Evolutionary conservation across 202 grass and related monocot species (phyloP), one percentile per base, ranked within the genome.

Genomic region (Alloteropsis angusta): DNA sequence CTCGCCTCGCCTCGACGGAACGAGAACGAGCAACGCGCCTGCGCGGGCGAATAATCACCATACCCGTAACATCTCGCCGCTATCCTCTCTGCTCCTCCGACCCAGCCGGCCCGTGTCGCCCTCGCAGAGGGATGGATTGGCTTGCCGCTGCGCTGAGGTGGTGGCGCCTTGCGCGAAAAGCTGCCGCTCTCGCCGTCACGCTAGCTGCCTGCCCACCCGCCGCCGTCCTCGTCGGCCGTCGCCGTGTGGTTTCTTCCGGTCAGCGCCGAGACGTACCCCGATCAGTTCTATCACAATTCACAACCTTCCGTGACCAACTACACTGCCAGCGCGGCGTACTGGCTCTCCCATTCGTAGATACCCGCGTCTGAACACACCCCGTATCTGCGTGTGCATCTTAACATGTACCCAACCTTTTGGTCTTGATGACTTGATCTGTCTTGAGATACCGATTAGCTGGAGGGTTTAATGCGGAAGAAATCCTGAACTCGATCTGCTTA

Each of bases 51-150:
- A 77, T 15, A 48, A 25, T 66, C 83, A 66, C 76, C 83, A 1
- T 75, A 85, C 23, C 79, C 14, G 58, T 82, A 77, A 55, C 71
- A 76, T 69, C 53, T 23, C 52, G 5, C 53, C 1, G 60, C 22
- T 80, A 86, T 70, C 84, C 44, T 46, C 50, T 53, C 50, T 6
- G 0, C 49, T 30, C 34, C 7, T n/a, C 18, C 0, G 8, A n/a
- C 3, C n/a, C 21, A 6, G 52, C 53, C 36, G 14, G 19, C 2
- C 42, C 12, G 36, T 41, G 56, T 53, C 60, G 45, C 60, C 3
- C 6, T 57, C 62, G 19, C 36, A 4, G 35, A 16, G 18, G 28
- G 46, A 17, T 28, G 34, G 5, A 62, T 39, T 10, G 59, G 19
- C 6, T 6, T 11, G 16, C 9, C 45, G 56, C 45, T 42, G 47